A percentile compares a stretch with the other conserved stretches of the same genome.
Evolutionary conservation across 2,329 filamentous ascomycete genomes (phyloP).

Genomic region (Fusarium sp.): DNA sequence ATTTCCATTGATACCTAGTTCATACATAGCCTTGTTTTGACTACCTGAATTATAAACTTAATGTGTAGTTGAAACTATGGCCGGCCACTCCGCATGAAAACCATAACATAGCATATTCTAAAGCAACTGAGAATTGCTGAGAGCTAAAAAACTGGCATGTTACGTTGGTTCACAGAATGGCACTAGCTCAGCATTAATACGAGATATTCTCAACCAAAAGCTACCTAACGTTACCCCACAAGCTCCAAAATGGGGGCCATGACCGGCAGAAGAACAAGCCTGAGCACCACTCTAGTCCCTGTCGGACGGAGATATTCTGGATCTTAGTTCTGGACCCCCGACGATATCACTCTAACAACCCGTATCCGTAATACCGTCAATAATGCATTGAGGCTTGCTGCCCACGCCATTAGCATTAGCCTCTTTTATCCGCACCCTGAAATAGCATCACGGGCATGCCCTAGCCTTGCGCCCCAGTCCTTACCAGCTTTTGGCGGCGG

Average conservation of each 20-base stretch:
- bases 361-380: no score
- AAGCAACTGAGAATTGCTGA: background rate
- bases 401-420: slow-evolving; percentile 9
- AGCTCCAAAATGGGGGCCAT: slow-evolving; percentile 24
- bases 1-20: background rate
- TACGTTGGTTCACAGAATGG: slow-evolving; percentile 27
- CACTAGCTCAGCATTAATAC: slow-evolving; percentile 41
- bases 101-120: background rate
- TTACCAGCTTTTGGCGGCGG: background rate
- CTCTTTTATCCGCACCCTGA: slow-evolving; percentile 28
- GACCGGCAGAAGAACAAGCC: slow-evolving; percentile 15
- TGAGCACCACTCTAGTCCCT: background rate
- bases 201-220: slow-evolving; percentile 32
- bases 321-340: slow-evolving; percentile 29
- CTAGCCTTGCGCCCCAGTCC: slow-evolving; percentile 19
- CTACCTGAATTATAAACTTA: background rate
- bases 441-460: slow-evolving; percentile 36
- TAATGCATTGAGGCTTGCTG: no score
- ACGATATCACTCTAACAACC: background rate
- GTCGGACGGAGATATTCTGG: slow-evolving; percentile 35
- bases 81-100: slow-evolving; percentile 7
- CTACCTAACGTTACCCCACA: slow-evolving; percentile 41
- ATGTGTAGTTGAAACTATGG: background rate
- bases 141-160: slow-evolving; percentile 27
- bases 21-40: no score